phyloP scores from a whole-genome alignment of 257 asterid species.

The Primulina eburnea region DNA sequence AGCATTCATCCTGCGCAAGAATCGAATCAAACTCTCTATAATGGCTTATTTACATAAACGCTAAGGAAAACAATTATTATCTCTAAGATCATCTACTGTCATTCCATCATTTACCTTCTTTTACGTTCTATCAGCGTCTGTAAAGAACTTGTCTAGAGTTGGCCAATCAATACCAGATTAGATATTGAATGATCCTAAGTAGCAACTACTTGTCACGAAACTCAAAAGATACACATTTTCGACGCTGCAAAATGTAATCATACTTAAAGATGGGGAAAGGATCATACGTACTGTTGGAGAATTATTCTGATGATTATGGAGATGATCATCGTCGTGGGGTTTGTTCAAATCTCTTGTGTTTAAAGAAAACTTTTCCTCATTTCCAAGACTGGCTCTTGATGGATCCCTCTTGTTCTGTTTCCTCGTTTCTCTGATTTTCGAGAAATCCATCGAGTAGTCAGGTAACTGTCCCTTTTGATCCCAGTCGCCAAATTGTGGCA shows the following conservation, averaged over 20 bases:
- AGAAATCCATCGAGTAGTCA: conserved; percentile 82
- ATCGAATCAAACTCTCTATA: background rate
- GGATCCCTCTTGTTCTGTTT: conserved; percentile 84
- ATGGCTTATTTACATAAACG: background rate
- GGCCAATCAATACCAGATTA: conserved; percentile 1
- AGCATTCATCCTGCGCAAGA: background rate
- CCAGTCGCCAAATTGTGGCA: conserved; percentile 97
- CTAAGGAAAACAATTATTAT: background rate
- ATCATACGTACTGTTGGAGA: conserved; percentile 71
- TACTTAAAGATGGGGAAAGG: background rate
- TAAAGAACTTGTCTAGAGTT: conserved; percentile 16
- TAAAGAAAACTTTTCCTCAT: conserved; percentile 72
- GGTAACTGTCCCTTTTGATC: conserved; percentile 80
- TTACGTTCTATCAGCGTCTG: background rate
- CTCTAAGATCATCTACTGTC: background rate
- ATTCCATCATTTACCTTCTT: background rate
- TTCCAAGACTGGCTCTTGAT: conserved; percentile 85
- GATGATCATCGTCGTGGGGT: conserved; percentile 32
- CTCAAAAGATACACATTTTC: background rate
- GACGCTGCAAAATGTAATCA: background rate
- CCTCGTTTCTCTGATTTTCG: conserved; percentile 81
- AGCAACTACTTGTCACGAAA: background rate
- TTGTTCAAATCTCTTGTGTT: conserved; percentile 36
- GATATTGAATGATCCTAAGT: background rate
- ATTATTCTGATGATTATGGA: conserved; percentile 44